These are phyloP conservation scores for Saturnispora halmiae DNA, from an alignment of 805 yeast species.

Conservation along the genomic window DNA sequence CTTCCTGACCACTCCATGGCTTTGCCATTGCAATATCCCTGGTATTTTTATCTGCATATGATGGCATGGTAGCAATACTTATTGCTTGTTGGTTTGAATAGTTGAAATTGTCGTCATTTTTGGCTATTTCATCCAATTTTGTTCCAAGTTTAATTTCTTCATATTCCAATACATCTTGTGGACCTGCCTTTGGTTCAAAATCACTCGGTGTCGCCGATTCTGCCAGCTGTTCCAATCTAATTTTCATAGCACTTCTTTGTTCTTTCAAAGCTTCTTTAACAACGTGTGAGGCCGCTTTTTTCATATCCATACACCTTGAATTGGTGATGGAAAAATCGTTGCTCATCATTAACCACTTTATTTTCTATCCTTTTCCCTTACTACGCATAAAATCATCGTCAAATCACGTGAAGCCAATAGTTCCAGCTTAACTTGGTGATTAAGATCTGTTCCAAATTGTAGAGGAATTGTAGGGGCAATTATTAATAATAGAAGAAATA, in stretches of 20 bases:
- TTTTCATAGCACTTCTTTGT: slow-evolving; percentile 24
- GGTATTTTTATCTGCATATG: slow-evolving; percentile 35
- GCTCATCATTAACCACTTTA: too few relatives aligned
- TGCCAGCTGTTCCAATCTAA: slow-evolving; percentile 33
- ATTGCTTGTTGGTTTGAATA: slow-evolving; percentile 33
- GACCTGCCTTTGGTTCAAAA: slow-evolving; percentile 31
- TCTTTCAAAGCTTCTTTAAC: neutral
- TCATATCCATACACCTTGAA: neutral
- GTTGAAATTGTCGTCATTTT: slow-evolving; percentile 26
- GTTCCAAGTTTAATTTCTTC: slow-evolving; percentile 17
- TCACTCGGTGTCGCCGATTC: slow-evolving; percentile 32
- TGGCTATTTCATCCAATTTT: slow-evolving; percentile 25
- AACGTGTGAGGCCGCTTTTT: neutral
- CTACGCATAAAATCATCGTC: too few relatives aligned
- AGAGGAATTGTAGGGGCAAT: too few relatives aligned
- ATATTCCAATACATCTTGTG: slow-evolving; percentile 21
- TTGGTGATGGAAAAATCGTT: too few relatives aligned
- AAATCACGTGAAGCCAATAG: too few relatives aligned
- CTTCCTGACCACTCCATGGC: slow-evolving; percentile 57
- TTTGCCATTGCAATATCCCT: slow-evolving; percentile 39
- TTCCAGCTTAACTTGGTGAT: too few relatives aligned
- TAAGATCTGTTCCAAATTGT: too few relatives aligned
- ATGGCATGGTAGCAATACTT: slow-evolving; percentile 35
- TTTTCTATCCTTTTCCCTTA: too few relatives aligned
- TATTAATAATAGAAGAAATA: too few relatives aligned